Conservation (phyloP, 306 rosid species). For the Ceratonia siliqua region DNA sequence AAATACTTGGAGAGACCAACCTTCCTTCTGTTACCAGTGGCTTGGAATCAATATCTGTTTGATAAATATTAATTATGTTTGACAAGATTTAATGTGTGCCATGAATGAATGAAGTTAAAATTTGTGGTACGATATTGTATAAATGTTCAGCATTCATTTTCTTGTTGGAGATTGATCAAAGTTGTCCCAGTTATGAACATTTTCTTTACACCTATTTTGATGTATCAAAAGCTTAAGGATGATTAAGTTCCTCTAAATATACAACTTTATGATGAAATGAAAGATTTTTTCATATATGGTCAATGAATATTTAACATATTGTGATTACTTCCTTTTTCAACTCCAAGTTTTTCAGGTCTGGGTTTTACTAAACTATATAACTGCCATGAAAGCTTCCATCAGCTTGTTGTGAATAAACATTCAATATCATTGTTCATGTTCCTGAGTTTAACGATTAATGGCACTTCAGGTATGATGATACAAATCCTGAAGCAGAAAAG, state of each 20-base stretch:
- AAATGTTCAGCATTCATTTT: background rate
- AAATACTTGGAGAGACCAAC: too few relatives aligned
- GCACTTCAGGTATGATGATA: slow-evolving; percentile 81
- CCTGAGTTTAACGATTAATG: slow-evolving; percentile 16
- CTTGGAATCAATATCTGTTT: background rate
- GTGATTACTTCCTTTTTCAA: background rate
- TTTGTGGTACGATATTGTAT: background rate
- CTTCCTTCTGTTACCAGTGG: too few relatives aligned
- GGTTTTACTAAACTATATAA: slow-evolving; percentile 6
- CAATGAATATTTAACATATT: background rate
- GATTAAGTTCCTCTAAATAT: background rate
- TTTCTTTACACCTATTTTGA: background rate
- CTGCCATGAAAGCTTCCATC: background rate
- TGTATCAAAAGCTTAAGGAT: background rate
- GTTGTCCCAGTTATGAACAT: background rate
- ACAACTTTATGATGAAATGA: slow-evolving; percentile 1
- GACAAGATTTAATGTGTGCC: background rate
- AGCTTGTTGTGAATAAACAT: slow-evolving; percentile 9
- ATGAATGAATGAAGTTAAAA: background rate
- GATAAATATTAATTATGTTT: background rate
- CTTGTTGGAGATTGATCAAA: background rate
- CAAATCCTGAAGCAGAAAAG: slow-evolving; percentile 96
- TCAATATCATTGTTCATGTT: slow-evolving; percentile 3
- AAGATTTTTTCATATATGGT: background rate
- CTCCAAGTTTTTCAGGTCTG: background rate